Evolutionary conservation across 805 yeast genomes (phyloP).

Genomic region (Kodamaea kaohsiungensis): DNA sequence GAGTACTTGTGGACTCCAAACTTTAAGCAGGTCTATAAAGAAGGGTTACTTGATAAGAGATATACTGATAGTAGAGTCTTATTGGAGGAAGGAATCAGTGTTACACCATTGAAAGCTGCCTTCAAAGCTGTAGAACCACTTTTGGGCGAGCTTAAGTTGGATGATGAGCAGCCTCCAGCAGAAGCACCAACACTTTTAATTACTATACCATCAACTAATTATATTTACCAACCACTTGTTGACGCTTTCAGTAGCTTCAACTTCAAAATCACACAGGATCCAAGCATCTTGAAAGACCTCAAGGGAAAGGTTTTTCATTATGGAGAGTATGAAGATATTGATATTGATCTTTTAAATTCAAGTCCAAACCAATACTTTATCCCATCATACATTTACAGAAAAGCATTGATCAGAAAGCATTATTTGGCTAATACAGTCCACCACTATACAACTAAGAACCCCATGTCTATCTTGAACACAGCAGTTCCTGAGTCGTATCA

Average conservation of each 20-base stretch:
- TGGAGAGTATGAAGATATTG: constrained; percentile 87
- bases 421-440: constrained; percentile 84
- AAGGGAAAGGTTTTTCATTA: constrained; percentile 60
- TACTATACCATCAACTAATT: constrained; percentile 39
- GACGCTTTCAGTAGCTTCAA: constrained; percentile 33
- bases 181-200: constrained; percentile 26
- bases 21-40: constrained; percentile 63
- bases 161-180: constrained; percentile 11
- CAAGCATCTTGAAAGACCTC: constrained; percentile 17
- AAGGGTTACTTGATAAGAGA: constrained; percentile 38
- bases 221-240: constrained; percentile 44
- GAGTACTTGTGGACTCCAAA: constrained; percentile 84
- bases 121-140: constrained; percentile 56
- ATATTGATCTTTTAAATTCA: constrained; percentile 63
- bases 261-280: constrained; percentile 28
- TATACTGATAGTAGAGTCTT: constrained; percentile 74
- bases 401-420: constrained; percentile 89
- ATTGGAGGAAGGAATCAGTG: constrained; percentile 59
- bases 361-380: constrained; percentile 52
- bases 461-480: constrained; percentile 55
- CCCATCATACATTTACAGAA: constrained; percentile 84
- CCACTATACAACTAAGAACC: constrained; percentile 71
- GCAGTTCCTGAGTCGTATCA: constrained; percentile 77
- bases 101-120: constrained; percentile 61
- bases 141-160: constrained; percentile 58